A percentile compares a stretch with the other conserved stretches of the same genome.
Conservation (phyloP, 768 basidiomycete genomes). For the Tephrocybe rancida region DNA sequence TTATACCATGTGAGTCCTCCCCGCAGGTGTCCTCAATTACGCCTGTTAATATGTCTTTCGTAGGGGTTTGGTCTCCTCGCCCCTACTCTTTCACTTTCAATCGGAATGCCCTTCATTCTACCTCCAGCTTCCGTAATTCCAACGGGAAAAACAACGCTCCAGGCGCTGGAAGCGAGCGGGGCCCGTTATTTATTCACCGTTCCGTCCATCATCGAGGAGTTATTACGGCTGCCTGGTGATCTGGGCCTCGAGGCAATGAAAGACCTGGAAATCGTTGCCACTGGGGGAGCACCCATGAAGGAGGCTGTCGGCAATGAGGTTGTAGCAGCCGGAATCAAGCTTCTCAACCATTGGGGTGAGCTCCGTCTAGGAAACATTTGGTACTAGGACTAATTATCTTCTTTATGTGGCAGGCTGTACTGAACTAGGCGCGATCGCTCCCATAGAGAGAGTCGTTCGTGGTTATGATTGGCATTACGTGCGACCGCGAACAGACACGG, state of each 20-base stretch:
- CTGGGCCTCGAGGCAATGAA: conserved; percentile 31
- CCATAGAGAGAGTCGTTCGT: conserved; percentile 28
- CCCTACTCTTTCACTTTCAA: conserved; percentile 33
- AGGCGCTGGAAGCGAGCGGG: conserved; percentile 23
- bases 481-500: conserved; percentile 34
- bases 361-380: neutral
- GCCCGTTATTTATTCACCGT: conserved; percentile 38
- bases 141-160: conserved; percentile 31
- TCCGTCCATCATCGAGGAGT: conserved; percentile 42
- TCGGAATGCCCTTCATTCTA: conserved; percentile 40
- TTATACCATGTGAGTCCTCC: conserved; percentile 36
- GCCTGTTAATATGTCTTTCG: neutral
- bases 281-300: conserved; percentile 43
- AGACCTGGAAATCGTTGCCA: conserved; percentile 33
- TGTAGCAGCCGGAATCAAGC: conserved; percentile 30
- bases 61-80: conserved; percentile 42
- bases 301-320: conserved; percentile 32
- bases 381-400: neutral
- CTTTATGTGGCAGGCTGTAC: conserved; percentile 28
- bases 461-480: conserved; percentile 42
- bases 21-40: neutral
- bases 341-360: conserved; percentile 44
- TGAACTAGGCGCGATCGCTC: conserved; percentile 39
- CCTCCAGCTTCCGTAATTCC: conserved; percentile 36
- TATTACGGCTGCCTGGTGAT: conserved; percentile 24